A percentile compares a stretch with the other conserved stretches of the same genome.
Evolutionary conservation across 306 rosid species (phyloP).

Genomic region (Senna siamea): DNA sequence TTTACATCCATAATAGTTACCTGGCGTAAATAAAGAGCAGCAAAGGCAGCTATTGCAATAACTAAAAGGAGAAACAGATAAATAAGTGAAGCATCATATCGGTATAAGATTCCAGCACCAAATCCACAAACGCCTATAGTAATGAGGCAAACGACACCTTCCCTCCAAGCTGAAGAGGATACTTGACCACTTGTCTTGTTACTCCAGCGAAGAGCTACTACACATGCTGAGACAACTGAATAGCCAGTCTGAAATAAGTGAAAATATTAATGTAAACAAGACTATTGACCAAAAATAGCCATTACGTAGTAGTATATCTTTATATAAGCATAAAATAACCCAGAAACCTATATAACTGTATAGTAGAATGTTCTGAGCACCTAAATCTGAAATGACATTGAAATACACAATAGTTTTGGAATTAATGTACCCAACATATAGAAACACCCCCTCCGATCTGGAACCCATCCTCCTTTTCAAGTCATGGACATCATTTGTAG

Average conservation of each 20-base stretch:
- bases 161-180: constrained; percentile 63
- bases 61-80: constrained; percentile 51
- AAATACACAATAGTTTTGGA: neutral
- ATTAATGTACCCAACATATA: constrained; percentile 17
- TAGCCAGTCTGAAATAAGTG: constrained; percentile 89
- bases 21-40: constrained; percentile 74
- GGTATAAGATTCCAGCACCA: constrained; percentile 72
- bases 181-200: constrained; percentile 59
- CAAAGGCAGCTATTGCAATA: constrained; percentile 59
- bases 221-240: constrained; percentile 96
- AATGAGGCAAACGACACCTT: constrained; percentile 80
- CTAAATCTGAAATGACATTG: neutral
- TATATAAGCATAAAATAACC: neutral
- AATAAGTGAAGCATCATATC: constrained; percentile 52
- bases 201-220: constrained; percentile 85
- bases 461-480: constrained; percentile 10
- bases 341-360: neutral
- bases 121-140: constrained; percentile 73
- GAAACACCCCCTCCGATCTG: constrained; percentile 17
- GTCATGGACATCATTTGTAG: neutral
- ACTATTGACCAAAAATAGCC: constrained; percentile 24
- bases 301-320: constrained; percentile 11
- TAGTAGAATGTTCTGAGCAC: neutral
- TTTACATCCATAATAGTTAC: constrained; percentile 41
- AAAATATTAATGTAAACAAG: constrained; percentile 20